A percentile compares a stretch with the other conserved stretches of the same genome.
These are phyloP conservation scores for Millerozyma acaciae DNA, from an alignment of 805 yeast genomes.

Conservation along the genomic window DNA sequence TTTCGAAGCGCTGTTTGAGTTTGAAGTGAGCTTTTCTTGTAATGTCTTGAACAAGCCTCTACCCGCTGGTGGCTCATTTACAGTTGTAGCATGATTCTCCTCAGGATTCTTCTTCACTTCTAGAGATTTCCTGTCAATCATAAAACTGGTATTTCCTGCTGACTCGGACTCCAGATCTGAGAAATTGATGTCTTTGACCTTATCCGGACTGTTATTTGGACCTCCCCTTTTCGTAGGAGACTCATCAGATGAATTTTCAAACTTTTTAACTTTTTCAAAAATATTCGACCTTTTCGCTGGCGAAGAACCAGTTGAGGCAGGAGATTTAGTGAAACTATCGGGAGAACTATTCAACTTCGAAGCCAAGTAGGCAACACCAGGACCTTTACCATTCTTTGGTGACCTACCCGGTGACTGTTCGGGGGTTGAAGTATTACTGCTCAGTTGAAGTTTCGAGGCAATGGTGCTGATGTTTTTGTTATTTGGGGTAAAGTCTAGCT, in stretches of 20 bases:
- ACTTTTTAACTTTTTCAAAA: constrained; percentile 34
- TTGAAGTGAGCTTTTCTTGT: constrained; percentile 1
- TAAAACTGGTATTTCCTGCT: too few relatives aligned
- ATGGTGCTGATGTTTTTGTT: constrained; percentile 15
- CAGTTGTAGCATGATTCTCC: too few relatives aligned
- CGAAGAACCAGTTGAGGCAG: constrained; percentile 16
- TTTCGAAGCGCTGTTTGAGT: neutral
- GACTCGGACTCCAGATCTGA: neutral
- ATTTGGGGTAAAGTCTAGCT: constrained; percentile 9
- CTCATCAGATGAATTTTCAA: constrained; percentile 25
- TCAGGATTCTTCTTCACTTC: too few relatives aligned
- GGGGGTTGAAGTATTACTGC: neutral
- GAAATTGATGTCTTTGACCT: neutral
- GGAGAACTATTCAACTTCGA: constrained; percentile 19
- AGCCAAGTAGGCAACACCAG: constrained; percentile 23
- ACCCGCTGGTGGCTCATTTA: too few relatives aligned
- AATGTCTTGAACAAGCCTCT: constrained; percentile 5
- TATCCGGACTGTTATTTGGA: neutral
- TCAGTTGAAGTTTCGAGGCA: constrained; percentile 20
- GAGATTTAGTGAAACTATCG: constrained; percentile 14
- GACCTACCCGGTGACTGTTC: constrained; percentile 2
- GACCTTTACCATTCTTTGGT: constrained; percentile 10
- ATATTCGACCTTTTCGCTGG: constrained; percentile 20
- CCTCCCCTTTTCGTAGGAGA: constrained; percentile 4
- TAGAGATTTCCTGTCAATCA: too few relatives aligned